phyloP scores from a whole-genome alignment of 2,329 filamentous ascomycete species.

The Coleophoma cylindrospora region DNA sequence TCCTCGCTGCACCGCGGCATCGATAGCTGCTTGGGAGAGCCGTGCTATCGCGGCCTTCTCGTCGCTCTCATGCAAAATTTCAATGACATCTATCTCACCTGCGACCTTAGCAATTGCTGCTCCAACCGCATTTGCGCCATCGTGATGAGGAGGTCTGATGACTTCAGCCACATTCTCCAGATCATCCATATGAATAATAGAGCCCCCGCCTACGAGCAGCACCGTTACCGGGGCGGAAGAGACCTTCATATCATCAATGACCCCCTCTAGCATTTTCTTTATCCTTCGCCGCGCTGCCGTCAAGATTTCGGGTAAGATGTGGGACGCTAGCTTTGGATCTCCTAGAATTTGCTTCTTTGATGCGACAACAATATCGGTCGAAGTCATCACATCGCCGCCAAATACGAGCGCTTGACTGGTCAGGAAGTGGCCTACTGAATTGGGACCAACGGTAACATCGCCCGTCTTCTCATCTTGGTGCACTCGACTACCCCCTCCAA shows the following conservation, averaged over 20 bases:
- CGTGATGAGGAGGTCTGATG: constrained; percentile 42
- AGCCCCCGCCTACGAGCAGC: constrained; percentile 49
- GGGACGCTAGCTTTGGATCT: background rate
- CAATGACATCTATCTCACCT: constrained; percentile 47
- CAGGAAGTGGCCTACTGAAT: constrained; percentile 45
- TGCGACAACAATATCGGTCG: constrained; percentile 41
- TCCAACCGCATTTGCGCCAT: constrained; percentile 51
- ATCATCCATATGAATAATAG: constrained; percentile 39
- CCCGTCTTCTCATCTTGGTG: background rate
- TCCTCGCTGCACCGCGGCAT: constrained; percentile 11
- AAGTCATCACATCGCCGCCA: constrained; percentile 43
- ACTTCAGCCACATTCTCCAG: constrained; percentile 41
- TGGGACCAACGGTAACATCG: constrained; percentile 41
- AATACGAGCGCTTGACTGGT: constrained; percentile 42
- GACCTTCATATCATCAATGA: constrained; percentile 49
- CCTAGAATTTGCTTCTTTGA: constrained; percentile 11
- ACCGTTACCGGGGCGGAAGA: constrained; percentile 43
- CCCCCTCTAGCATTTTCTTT: constrained; percentile 40
- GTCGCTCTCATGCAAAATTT: constrained; percentile 35
- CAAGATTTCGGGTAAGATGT: background rate
- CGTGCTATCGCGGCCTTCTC: constrained; percentile 33
- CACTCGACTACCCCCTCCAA: constrained; percentile 40
- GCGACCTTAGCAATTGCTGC: constrained; percentile 52
- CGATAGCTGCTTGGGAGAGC: constrained; percentile 21
- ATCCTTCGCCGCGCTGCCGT: constrained; percentile 22